Evolutionary conservation across 441 rosid genomes (phyloP), one percentile per base, ranked within the genome.

Genomic region (Breynia disticha): DNA sequence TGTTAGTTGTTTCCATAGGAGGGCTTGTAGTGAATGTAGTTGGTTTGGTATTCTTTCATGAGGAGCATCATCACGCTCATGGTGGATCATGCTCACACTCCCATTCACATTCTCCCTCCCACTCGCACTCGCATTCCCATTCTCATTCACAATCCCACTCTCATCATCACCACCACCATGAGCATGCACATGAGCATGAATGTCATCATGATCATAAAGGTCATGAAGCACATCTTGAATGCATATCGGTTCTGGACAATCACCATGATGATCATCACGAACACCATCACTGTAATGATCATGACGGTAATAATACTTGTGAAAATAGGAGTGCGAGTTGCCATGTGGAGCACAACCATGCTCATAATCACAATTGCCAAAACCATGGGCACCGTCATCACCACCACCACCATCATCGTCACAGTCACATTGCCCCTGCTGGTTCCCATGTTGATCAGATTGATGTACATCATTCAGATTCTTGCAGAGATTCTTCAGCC

Each of bases 51-150:
- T 90, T 90, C 80, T 90, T 90, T 68, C 98, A 90, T 21, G 98
- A 90, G 64, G 98, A 90, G 70, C 98, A 90, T 78, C 93, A 90
- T 73, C 98, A 85, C 75, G 98, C 96, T 37, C 98, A 90, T 70
- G 98, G 98, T 52, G 96, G 81, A 19, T 67, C 80, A 15, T 65
- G 94, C n/a, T 72, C 89, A 28, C 82, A 87, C 75, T 52, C 84
- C 0, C 83, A 86, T 50, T 74, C 82, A 3, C 62, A 79, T 19
- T 62, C 76, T 7, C 78, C 71, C 28, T 65, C 86, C 1, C 77
- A 76, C 38, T 69, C 76, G 11, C 80, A 75, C 37, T 67, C 73
- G 44, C 69, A 74, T 12, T 52, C 67, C 13, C 65, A 67, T 8
- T 46, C 57, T 6, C 58, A 68, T 38, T 41, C 44, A 2, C 44